Base-by-base conservation (phyloP, 208 protist species). In the Wallacemonas sp. region DNA sequence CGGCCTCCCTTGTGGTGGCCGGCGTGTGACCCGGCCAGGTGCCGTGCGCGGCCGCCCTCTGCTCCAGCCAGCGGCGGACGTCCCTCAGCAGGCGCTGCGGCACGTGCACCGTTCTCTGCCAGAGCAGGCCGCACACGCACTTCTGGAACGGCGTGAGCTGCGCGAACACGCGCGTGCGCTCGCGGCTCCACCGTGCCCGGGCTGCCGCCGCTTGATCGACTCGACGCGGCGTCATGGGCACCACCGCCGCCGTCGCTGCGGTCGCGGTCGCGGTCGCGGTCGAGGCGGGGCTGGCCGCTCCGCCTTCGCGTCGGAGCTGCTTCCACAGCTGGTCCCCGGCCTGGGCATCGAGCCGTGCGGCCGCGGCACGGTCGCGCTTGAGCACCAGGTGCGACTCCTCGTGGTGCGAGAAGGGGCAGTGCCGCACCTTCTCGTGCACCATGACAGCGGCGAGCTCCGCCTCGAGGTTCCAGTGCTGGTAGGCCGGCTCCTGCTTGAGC, bases 381-480 rank as follows among this genome's bases (percentile, higher is more conserved):
- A 89, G 62, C 46, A 70, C 29, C 10, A 16, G 22, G 2, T 75
- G 64, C 14, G 87, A 25, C 31, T 81, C 76, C 0, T 54, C 70
- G 14, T 76, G 76, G 52, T 94, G 84, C 10, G 70, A 79, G 67
- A 68, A 94, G 7, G 49, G 61, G 62, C 89, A 94, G 22, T 65
- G 77, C 8, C 70, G 72, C 23, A 86, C 38, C 7, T 68, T 22
- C 46, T 70, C 63, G 39, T 65, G 54, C 18, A 90, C 77, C 77
- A 95, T 77, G 22, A 57, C 59, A 69, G 87, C 83, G 50, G 72
- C 81, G 16, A 93, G 77, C 22, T 67, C 86, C 22, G 75, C 80
- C 41, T 95, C 86, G 8, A 95, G 70, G 65, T 79, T 91, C 87
- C 89, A 95, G 57, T 89, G 76, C 33, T 74, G 63, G 52, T 93